A percentile compares a stretch with the other conserved stretches of the same genome.
phyloP scores from a whole-genome alignment of 75 land plant species.

The Cunninghamia lanceolata region DNA sequence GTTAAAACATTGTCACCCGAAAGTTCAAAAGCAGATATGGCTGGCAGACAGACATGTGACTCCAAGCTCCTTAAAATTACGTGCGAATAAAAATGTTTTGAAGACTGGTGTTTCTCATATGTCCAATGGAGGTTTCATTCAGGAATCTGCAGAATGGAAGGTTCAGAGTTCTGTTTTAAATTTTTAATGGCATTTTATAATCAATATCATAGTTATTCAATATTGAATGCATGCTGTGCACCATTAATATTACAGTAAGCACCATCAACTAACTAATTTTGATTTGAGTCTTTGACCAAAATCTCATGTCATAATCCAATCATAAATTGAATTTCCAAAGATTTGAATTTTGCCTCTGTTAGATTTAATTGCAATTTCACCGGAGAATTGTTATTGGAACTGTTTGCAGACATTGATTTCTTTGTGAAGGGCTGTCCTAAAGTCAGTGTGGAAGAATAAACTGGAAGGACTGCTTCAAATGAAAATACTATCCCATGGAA shows the following conservation, averaged over 20 bases:
- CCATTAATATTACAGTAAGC: background rate
- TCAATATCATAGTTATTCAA: background rate
- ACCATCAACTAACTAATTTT: background rate
- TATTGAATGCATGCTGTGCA: background rate
- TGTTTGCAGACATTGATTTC: background rate
- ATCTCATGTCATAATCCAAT: background rate
- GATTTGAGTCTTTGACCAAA: background rate
- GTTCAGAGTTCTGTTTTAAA: background rate
- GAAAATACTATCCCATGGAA: background rate
- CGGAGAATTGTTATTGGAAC: background rate
- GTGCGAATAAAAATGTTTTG: background rate
- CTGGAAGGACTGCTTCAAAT: background rate
- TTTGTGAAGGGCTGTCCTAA: background rate
- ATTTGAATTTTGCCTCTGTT: background rate
- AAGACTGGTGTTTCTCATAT: background rate
- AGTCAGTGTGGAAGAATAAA: background rate
- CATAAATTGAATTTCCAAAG: background rate
- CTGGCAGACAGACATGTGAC: background rate
- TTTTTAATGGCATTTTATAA: background rate
- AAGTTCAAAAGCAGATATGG: conserved; percentile 6
- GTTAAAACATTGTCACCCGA: background rate
- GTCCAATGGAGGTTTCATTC: background rate
- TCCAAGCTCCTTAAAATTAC: background rate
- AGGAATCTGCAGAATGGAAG: background rate
- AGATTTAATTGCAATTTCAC: background rate